Percentiles rank a stretch among this genome's conserved stretches.
phyloP scores from a whole-genome alignment of 306 rosid species.

The Prinsepia uniflora region DNA sequence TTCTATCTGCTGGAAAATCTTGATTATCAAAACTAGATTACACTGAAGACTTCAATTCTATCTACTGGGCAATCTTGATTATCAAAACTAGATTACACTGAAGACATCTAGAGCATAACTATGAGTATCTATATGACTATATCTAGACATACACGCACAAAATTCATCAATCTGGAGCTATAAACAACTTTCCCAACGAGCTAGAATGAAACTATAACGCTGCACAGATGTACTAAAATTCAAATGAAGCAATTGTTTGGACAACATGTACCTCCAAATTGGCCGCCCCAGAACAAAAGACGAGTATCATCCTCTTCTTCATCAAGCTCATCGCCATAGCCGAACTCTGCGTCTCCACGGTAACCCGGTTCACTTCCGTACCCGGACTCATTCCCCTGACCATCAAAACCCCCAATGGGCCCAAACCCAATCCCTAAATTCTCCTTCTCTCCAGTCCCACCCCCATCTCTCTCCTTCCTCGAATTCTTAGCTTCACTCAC shows the following conservation, averaged over 20 bases:
- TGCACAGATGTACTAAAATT: background rate
- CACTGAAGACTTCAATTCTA: no score
- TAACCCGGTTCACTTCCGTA: conserved; percentile 99
- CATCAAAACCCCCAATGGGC: conserved; percentile 58
- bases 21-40: no score
- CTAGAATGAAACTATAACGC: background rate
- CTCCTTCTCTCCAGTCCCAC: conserved; percentile 70
- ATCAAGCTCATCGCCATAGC: conserved; percentile 89
- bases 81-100: no score
- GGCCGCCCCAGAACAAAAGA: conserved; percentile 75
- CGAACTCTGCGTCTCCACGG: conserved; percentile 96
- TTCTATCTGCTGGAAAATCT: no score
- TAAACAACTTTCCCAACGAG: background rate
- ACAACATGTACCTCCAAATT: conserved; percentile 48
- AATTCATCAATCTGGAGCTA: background rate
- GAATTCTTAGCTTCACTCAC: conserved; percentile 83
- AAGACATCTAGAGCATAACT: background rate
- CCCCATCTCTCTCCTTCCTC: conserved; percentile 63
- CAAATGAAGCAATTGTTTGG: background rate
- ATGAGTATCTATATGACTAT: no score
- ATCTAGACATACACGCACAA: background rate
- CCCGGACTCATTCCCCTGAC: conserved; percentile 78
- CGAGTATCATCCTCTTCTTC: conserved; percentile 90
- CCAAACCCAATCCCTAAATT: conserved; percentile 57
- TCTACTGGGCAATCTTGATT: no score